Conservation (phyloP, 2,329 filamentous ascomycete species). For the Aspergillus novoparasiticus region DNA sequence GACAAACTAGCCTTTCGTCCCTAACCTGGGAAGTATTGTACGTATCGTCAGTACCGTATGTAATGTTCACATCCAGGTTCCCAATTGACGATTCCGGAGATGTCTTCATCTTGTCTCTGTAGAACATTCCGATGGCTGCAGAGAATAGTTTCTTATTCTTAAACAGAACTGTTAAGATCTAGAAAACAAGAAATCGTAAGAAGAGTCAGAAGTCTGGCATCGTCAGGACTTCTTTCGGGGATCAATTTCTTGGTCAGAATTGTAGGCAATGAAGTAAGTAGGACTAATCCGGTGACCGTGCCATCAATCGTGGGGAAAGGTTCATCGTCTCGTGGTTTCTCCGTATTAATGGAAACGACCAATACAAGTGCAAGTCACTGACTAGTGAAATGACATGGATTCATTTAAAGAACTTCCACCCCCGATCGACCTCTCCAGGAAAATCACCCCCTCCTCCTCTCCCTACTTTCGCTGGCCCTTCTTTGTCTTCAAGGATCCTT, state of each 20-base stretch:
- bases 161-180: not conserved
- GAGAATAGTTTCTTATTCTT: not conserved
- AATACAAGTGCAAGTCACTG: too few relatives aligned
- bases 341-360: not conserved
- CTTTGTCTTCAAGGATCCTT: not conserved
- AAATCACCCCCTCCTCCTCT: not conserved
- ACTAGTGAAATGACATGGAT: not conserved
- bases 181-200: not conserved
- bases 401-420: slow-evolving; percentile 1
- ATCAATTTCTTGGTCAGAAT: too few relatives aligned
- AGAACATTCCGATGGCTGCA: not conserved
- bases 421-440: not conserved
- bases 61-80: not conserved
- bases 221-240: too few relatives aligned
- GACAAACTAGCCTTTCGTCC: not conserved
- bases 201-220: too few relatives aligned
- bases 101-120: not conserved
- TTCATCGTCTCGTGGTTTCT: not conserved
- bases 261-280: too few relatives aligned
- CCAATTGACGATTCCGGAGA: not conserved
- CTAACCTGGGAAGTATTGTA: not conserved
- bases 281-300: not conserved
- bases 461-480: slow-evolving; percentile 8
- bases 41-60: not conserved
- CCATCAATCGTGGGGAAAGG: not conserved